Base-by-base conservation (phyloP, 129 eudicot species). In the Lactuca saligna region DNA sequence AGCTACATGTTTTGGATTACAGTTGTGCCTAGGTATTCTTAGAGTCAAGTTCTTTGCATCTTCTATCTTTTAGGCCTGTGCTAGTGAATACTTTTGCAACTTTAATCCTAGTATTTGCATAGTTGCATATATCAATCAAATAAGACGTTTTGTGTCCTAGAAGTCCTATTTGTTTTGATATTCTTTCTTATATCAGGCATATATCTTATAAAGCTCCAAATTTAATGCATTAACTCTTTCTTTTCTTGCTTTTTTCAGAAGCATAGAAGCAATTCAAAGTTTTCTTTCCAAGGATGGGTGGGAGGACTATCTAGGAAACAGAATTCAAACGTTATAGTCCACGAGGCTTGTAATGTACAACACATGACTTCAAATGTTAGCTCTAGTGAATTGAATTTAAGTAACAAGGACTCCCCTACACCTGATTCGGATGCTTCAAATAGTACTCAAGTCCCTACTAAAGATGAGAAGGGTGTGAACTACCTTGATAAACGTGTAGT, bases 201-300 rank as follows among this genome's bases (percentile, higher is more conserved):
- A 34, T 4, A 14, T 34, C 29, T 37, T 37, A 39, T 39, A 39
- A 5, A 39, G 44, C 44, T 11, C 44, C 44, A 39, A 12, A 8
- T 15, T 0, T 20, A 46, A 16, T 16, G 13, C 14, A 6, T 16
- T 53, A 67, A 67, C 34, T 33, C 4, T 67, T 66, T 53, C 14
- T 57, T 51, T 64, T 56, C 13, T 54, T 70, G 1, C 14, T 54
- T 71, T 82, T 20, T 62, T 54, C 96, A 91, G 97, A 91, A 91
- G 85, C 96, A 91, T 54, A 80, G 96, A 80, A 84, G 86, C 86
- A 91, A 82, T 81, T 86, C 90, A 42, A 88, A 88, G 83, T 84
- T 82, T 75, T 86, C 97, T 42, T 49, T 83, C 41, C 93, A 84
- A 35, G 83, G 90, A 70, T 84, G 96, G 94, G 94, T 84, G 46